Percentiles rank a stretch among this genome's conserved stretches.
Conservation (phyloP, 805 yeast species). For the Ogataea saltuana region DNA sequence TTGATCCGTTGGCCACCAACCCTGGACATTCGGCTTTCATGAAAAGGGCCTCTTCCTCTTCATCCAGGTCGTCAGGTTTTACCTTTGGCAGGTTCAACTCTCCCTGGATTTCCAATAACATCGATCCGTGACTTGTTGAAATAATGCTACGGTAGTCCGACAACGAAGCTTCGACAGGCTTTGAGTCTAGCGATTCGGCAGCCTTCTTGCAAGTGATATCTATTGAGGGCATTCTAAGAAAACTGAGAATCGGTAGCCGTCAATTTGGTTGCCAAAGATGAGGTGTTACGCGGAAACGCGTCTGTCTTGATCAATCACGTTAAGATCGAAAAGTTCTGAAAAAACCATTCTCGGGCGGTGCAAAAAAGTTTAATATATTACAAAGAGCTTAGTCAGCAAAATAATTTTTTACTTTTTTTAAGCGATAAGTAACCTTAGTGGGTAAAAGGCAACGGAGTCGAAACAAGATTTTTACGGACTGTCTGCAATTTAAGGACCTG, state of each 20-base stretch:
- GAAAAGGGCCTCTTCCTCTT: slow-evolving; percentile 39
- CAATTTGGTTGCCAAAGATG: too few relatives aligned
- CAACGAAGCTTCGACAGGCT: slow-evolving; percentile 1
- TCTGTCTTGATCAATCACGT: neutral
- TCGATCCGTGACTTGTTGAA: slow-evolving; percentile 58
- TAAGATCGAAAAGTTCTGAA: too few relatives aligned
- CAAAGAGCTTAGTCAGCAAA: neutral
- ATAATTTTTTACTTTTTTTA: neutral
- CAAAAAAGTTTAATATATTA: too few relatives aligned
- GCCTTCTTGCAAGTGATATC: slow-evolving; percentile 23
- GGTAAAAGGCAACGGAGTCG: neutral
- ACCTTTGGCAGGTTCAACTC: slow-evolving; percentile 53
- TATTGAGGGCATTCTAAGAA: slow-evolving; percentile 27
- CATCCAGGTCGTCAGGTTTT: slow-evolving; percentile 34
- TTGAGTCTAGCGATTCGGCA: slow-evolving; percentile 9
- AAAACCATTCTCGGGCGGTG: too few relatives aligned
- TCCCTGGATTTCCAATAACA: slow-evolving; percentile 72
- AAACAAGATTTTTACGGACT: too few relatives aligned
- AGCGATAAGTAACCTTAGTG: neutral
- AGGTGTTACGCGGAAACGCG: too few relatives aligned
- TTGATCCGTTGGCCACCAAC: slow-evolving; percentile 2
- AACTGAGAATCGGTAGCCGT: neutral
- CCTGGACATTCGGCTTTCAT: slow-evolving; percentile 31
- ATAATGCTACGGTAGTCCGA: slow-evolving; percentile 32
- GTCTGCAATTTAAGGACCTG: too few relatives aligned